phyloP scores from a whole-genome alignment of 192 early-diverging fungal genomes.

The Coemansia umbellata region DNA sequence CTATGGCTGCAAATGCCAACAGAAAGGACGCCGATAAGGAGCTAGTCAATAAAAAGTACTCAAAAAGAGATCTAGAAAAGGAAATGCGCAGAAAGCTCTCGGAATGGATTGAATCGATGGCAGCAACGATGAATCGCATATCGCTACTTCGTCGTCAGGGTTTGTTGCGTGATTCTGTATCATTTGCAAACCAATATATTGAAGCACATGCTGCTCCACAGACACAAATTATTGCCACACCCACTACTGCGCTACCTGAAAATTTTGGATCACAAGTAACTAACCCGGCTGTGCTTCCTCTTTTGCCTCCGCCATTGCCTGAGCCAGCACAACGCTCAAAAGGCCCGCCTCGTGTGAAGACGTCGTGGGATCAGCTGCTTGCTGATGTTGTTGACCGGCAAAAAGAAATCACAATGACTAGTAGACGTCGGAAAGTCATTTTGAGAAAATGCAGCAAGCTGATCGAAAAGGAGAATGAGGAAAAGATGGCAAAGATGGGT shows the following conservation, averaged over 20 bases:
- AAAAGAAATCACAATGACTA: slow-evolving; percentile 4
- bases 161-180: slow-evolving; percentile 30
- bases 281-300: too few species aligned
- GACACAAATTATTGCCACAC: not conserved
- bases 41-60: not conserved
- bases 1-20: not conserved
- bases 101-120: slow-evolving; percentile 21
- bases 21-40: not conserved
- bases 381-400: slow-evolving; percentile 24
- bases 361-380: slow-evolving; percentile 28
- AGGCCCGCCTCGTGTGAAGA: slow-evolving; percentile 13
- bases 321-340: slow-evolving; percentile 13
- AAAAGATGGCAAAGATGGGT: slow-evolving; percentile 20
- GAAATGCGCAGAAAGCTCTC: slow-evolving; percentile 7
- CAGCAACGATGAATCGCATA: slow-evolving; percentile 26
- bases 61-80: slow-evolving; percentile 4
- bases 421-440: slow-evolving; percentile 7
- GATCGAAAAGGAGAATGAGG: slow-evolving; percentile 19
- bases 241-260: not conserved
- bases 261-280: not conserved
- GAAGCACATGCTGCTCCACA: not conserved
- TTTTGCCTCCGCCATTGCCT: slow-evolving; percentile 22
- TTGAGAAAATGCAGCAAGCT: slow-evolving; percentile 24
- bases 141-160: slow-evolving; percentile 34
- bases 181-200: not conserved